A percentile compares a stretch with the other conserved stretches of the same genome.
phyloP scores from a whole-genome alignment of 2,329 filamentous ascomycete genomes.

The Colletotrichum gloeosporioides region DNA sequence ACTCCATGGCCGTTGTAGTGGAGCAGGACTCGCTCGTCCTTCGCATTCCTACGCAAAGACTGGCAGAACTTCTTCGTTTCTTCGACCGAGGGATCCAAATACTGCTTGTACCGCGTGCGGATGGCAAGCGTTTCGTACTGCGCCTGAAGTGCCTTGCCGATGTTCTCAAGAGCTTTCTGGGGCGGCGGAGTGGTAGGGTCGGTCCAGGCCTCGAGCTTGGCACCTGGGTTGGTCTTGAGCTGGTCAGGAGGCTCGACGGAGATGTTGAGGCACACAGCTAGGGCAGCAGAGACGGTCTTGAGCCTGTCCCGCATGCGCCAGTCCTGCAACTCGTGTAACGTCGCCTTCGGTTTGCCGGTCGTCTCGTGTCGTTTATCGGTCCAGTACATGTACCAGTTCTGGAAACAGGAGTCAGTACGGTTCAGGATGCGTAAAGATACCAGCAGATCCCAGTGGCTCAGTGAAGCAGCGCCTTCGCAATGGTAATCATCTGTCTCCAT shows the following conservation, averaged over 20 bases:
- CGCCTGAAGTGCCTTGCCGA: conserved; percentile 92
- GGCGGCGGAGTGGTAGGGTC: conserved; percentile 84
- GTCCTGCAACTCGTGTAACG: conserved; percentile 75
- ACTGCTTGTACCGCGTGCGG: conserved; percentile 96
- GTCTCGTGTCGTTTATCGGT: conserved; percentile 98
- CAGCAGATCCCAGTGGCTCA: background rate
- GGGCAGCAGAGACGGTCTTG: conserved; percentile 94
- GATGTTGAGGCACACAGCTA: conserved; percentile 95
- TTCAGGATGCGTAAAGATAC: background rate
- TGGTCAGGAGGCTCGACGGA: conserved; percentile 97
- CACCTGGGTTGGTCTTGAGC: conserved; percentile 91
- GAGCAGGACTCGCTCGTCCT: conserved; percentile 94
- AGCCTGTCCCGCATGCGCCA: conserved; percentile 97
- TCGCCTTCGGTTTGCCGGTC: conserved; percentile 82
- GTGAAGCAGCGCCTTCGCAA: background rate
- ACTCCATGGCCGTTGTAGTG: conserved; percentile 99
- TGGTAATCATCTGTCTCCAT: background rate
- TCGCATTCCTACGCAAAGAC: conserved; percentile 87
- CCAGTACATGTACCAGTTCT: conserved; percentile 99
- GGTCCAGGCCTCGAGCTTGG: conserved; percentile 95
- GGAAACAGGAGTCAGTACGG: conserved; percentile 25
- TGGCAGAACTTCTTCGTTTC: conserved; percentile 97
- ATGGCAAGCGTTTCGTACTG: conserved; percentile 97
- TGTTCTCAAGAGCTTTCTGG: conserved; percentile 88
- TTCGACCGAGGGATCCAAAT: conserved; percentile 94